Percentiles rank a stretch among this genome's conserved stretches.
phyloP scores from a whole-genome alignment of 2,329 filamentous ascomycete species.

The Emmonsia crescens region DNA sequence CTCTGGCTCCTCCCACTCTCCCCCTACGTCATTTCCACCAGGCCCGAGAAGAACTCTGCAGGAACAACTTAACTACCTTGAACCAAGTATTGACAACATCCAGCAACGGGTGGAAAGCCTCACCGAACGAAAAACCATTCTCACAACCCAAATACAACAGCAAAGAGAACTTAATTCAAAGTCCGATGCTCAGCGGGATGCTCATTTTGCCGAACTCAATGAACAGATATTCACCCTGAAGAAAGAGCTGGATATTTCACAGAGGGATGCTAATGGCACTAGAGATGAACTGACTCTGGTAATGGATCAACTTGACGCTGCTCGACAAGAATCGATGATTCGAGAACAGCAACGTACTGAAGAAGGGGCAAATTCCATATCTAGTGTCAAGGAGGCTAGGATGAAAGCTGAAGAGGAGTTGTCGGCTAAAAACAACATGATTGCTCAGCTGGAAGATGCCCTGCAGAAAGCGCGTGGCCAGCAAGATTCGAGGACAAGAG shows the following conservation, averaged over 20 bases:
- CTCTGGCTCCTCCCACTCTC: constrained; percentile 33
- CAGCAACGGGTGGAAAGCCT: constrained; percentile 66
- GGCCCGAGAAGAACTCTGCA: constrained; percentile 48
- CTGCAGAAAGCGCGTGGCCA: constrained; percentile 9
- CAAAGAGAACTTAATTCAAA: constrained; percentile 87
- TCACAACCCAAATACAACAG: constrained; percentile 88
- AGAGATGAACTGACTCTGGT: constrained; percentile 32
- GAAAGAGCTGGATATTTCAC: constrained; percentile 49
- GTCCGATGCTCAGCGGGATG: constrained; percentile 53
- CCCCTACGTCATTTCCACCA: constrained; percentile 45
- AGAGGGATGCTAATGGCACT: constrained; percentile 29
- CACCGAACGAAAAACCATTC: constrained; percentile 77
- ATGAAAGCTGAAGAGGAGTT: constrained; percentile 16
- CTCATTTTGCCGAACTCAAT: constrained; percentile 35
- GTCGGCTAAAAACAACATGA: constrained; percentile 13
- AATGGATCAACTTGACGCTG: constrained; percentile 34
- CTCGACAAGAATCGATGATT: constrained; percentile 27
- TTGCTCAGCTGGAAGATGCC: constrained; percentile 13
- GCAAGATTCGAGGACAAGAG: not conserved
- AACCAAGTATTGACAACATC: constrained; percentile 65
- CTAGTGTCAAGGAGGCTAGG: constrained; percentile 22
- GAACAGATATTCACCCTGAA: constrained; percentile 50
- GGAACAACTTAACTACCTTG: constrained; percentile 65
- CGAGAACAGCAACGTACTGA: constrained; percentile 24
- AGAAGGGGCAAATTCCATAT: constrained; percentile 20